These are phyloP conservation scores for Alnus rubra DNA, from an alignment of 306 rosid species.

Conservation along the genomic window DNA sequence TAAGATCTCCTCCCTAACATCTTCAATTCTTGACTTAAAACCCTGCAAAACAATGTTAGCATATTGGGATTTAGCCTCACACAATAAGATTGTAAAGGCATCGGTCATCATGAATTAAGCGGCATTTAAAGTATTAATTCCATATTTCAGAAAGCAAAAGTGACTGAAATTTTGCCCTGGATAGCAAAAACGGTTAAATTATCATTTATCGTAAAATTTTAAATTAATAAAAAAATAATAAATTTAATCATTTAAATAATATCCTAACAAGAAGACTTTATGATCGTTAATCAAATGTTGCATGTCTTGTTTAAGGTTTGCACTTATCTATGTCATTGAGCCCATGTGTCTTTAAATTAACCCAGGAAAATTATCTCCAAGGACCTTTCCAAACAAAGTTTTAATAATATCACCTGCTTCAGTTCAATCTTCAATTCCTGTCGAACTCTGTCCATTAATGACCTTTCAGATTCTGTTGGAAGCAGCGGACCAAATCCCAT, in stretches of 20 bases:
- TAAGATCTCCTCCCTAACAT: slow-evolving; percentile 93
- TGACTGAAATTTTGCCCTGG: background rate
- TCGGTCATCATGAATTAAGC: no score
- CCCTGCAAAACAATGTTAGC: slow-evolving; percentile 49
- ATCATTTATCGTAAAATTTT: no score
- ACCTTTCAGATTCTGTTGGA: slow-evolving; percentile 95
- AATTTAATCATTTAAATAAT: no score
- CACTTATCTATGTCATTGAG: background rate
- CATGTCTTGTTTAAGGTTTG: background rate
- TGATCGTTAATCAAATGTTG: background rate
- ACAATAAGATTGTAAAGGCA: no score
- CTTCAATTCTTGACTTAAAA: slow-evolving; percentile 95
- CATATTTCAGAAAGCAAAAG: background rate
- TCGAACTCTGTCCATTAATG: slow-evolving; percentile 95
- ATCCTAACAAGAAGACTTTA: background rate
- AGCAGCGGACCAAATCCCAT: slow-evolving; percentile 95
- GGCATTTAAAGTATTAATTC: background rate
- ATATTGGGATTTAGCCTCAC: background rate
- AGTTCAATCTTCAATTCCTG: slow-evolving; percentile 95
- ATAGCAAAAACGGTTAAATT: background rate
- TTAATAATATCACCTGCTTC: slow-evolving; percentile 65
- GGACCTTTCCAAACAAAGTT: background rate
- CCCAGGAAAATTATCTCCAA: background rate
- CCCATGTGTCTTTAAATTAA: background rate
- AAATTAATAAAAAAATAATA: no score